Percentiles rank a stretch among this genome's conserved stretches.
Evolutionary conservation across 306 rosid species (phyloP).

Genomic region (Cicer arietinum): DNA sequence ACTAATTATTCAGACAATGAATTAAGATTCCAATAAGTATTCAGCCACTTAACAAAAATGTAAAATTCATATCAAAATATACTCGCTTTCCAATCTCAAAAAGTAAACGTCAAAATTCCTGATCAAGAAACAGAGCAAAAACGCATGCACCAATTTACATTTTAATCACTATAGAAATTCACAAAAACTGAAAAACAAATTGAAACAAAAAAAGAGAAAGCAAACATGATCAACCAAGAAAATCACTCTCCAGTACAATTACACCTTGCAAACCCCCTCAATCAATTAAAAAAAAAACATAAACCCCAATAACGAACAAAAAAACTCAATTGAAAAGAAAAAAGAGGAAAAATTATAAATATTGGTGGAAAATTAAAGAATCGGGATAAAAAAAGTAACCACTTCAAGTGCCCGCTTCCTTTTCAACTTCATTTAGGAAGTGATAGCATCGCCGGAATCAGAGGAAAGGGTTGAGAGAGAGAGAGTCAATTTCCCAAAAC

Average conservation of each 20-base stretch:
- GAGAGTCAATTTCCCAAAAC: slow-evolving; percentile 61
- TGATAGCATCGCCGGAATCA: slow-evolving; percentile 72
- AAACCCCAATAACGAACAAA: slow-evolving; percentile 47
- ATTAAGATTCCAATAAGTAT: neutral
- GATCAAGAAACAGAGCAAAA: slow-evolving; percentile 28
- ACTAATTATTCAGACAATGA: too few relatives aligned
- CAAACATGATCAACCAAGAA: slow-evolving; percentile 27
- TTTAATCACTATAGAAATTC: neutral
- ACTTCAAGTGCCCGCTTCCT: slow-evolving; percentile 95
- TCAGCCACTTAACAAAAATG: neutral
- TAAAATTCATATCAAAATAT: neutral
- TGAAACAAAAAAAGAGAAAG: neutral
- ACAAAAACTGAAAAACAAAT: neutral
- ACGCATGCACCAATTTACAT: slow-evolving; percentile 17
- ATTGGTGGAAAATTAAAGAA: neutral
- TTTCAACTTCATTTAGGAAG: slow-evolving; percentile 84
- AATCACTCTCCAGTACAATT: slow-evolving; percentile 37
- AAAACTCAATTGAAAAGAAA: neutral
- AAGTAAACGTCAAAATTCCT: slow-evolving; percentile 16
- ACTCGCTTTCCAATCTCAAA: slow-evolving; percentile 9
- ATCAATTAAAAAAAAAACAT: neutral
- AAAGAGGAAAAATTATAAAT: neutral
- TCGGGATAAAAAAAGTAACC: slow-evolving; percentile 57
- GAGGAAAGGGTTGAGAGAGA: slow-evolving; percentile 31
- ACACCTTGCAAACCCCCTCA: slow-evolving; percentile 32